A percentile compares a stretch with the other conserved stretches of the same genome.
Evolutionary conservation across 2,329 filamentous ascomycete genomes (phyloP).

Genomic region (Alternaria brassicicola): DNA sequence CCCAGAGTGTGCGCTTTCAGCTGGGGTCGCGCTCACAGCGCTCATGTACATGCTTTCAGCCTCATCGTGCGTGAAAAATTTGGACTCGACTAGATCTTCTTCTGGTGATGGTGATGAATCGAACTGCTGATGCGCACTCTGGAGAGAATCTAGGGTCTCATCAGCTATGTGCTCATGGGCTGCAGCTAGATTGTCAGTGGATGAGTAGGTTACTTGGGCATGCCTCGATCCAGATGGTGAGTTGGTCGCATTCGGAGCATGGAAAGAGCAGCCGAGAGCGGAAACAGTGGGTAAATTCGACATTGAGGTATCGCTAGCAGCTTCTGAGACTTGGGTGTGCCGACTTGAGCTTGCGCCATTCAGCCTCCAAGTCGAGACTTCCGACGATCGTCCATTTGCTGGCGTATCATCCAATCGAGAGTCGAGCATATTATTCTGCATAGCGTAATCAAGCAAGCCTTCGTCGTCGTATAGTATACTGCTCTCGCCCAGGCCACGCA

Average conservation of each 20-base stretch:
- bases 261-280: constrained; percentile 29
- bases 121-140: constrained; percentile 4
- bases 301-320: constrained; percentile 25
- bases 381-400: constrained; percentile 6
- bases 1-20: constrained; percentile 19
- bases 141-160: constrained; percentile 6
- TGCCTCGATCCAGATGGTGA: constrained; percentile 18
- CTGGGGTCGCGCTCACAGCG: constrained; percentile 57
- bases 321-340: constrained; percentile 15
- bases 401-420: constrained; percentile 28
- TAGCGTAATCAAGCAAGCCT: constrained; percentile 42
- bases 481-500: constrained; percentile 31
- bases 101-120: constrained; percentile 14
- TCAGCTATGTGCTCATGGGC: constrained; percentile 20
- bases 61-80: constrained; percentile 77
- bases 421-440: constrained; percentile 41
- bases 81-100: constrained; percentile 58
- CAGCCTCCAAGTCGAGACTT: constrained; percentile 9
- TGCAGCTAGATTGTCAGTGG: constrained; percentile 21
- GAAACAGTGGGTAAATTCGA: constrained; percentile 34
- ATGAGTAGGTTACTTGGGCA: constrained; percentile 7
- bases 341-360: constrained; percentile 20
- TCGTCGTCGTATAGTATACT: constrained; percentile 45
- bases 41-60: constrained; percentile 89
- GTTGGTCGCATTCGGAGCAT: constrained; percentile 7